phyloP scores from a whole-genome alignment of 768 basidiomycete species.

The Obba rivulosa region DNA sequence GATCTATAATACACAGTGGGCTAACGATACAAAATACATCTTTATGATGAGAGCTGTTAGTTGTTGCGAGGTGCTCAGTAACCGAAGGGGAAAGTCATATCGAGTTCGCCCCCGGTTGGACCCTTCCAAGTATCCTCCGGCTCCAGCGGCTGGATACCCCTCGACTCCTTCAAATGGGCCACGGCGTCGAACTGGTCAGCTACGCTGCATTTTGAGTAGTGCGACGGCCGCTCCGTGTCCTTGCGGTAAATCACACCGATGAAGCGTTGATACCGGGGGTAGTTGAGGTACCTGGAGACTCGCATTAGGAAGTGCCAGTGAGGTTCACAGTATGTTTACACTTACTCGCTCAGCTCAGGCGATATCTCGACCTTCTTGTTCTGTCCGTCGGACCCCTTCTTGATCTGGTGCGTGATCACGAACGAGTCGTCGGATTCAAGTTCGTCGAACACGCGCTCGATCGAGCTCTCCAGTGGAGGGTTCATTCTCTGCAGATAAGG shows the following conservation, averaged over 20 bases:
- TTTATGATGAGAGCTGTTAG: too few relatives aligned
- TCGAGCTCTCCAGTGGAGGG: conserved; percentile 15
- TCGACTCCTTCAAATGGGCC: conserved; percentile 14
- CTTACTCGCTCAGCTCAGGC: conserved; percentile 17
- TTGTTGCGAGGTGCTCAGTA: too few relatives aligned
- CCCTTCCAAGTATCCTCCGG: conserved; percentile 16
- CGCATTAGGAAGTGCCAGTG: background rate
- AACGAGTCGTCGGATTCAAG: conserved; percentile 11
- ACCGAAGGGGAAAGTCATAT: conserved; percentile 20
- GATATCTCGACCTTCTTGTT: conserved; percentile 14
- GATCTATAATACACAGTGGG: background rate
- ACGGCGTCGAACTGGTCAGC: conserved; percentile 24
- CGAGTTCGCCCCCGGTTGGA: conserved; percentile 2
- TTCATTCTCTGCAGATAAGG: conserved; percentile 20
- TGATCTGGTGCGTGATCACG: conserved; percentile 16
- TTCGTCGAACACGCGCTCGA: conserved; percentile 21
- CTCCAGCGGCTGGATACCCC: conserved; percentile 19
- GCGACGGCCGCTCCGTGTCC: conserved; percentile 21
- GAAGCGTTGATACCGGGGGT: conserved; percentile 21
- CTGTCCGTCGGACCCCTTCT: conserved; percentile 7
- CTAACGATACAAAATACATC: background rate
- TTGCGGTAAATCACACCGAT: conserved; percentile 26
- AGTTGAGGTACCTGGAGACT: conserved; percentile 15
- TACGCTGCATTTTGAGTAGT: conserved; percentile 21
- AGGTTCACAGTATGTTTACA: background rate